Base-by-base conservation (phyloP, 768 basidiomycete genomes). In the Pisolithus sp. region DNA sequence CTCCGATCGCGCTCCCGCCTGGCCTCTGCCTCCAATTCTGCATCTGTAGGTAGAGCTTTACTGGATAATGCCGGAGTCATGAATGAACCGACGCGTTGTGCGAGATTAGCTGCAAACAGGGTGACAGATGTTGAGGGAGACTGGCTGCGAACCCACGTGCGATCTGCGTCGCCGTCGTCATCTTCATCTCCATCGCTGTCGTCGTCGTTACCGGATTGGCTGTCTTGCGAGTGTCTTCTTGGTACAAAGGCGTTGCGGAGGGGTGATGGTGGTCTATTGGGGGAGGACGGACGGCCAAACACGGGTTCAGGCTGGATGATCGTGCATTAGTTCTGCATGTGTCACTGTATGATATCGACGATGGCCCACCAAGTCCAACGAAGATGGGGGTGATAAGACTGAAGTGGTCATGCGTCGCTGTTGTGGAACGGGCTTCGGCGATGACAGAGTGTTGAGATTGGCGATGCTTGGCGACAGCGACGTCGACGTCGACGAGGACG, bases 11-110 rank as follows among this genome's bases (percentile, higher is more conserved):
- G 79, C 63, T 91, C 89, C 24, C 81, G 72, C 53, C 85, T 79
- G 8, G 87, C 89, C 55, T 90, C 85, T 2, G 86, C 87, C 67
- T 91, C 89, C 8, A 93, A 68, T 62, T 93, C 86, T 0, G 84
- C 86, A 61, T 90, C 87, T 2, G 83, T 79, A 2, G 79, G 86
- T 20, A 78, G 68, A 7, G 73, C 69, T 40, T 73, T 73, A 15
- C 71, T 70, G 4, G 59, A 60, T 6, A 75, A 68, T 3, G 79
- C 76, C 42, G 75, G 76, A 39, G 74, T 78, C 51, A 90, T 79
- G 51, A 89, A 72, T 17, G 77, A 78, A 39, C 81, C 81, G n/a
- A 91, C 81, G 37, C 83, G 79, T 55, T 88, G 84, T 6, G 86
- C 86, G 51, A 91, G 76, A 66, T 76, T 85, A 15, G 85, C 76